Base-by-base conservation (phyloP, 1,284 basidiomycete species). In the Ustilago shanxiensis region DNA sequence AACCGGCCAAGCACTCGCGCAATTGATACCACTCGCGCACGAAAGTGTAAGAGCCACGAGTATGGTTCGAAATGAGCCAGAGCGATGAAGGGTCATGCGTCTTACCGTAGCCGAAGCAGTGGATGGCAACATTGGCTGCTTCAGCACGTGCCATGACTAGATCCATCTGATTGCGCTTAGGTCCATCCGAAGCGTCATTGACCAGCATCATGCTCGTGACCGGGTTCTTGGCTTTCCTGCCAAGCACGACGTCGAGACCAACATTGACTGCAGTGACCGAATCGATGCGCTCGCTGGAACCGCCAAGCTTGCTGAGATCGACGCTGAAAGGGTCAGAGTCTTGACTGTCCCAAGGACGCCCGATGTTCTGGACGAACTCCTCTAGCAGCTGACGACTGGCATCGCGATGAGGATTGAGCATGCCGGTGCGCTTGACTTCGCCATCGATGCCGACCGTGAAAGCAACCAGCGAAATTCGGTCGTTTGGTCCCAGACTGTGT, bases 51-150 rank as follows among this genome's bases (percentile, higher is more conserved):
- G 93, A 95, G 44, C 95, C 96, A 66, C 91, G 90, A 0, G 96
- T 98, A 86, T 98, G 94, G 87, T 98, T 98, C 13, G 95, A 97
- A 89, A 99, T 94, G 50, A 98, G 91, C 96, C 96, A 99, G 18
- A 99, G 90, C n/a, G 95, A 95, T 3, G 94, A 93, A 7, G 96
- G 95, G 86, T 99, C 95, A 86, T 98, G 96, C 16, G 93, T 93
- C 72, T 94, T 93, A 59, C 95, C 95, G 85, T 96, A 99, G 53
- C 96, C 96, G 78, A 99, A 93, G 1, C 94, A 93, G 87, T 99
- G 96, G 62, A 99, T 95, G 1, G 96, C 95, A 26, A 96, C 91
- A 81, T 94, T 95, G 29, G 94, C 95, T 3, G 95, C 95, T 83
- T 99, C 96, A 0, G 95, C 93, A 49, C 96, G 92, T 47, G 95